These are phyloP conservation scores for Coemansia sp. DNA, from an alignment of 371 early-diverging fungal genomes.

Conservation along the genomic window DNA sequence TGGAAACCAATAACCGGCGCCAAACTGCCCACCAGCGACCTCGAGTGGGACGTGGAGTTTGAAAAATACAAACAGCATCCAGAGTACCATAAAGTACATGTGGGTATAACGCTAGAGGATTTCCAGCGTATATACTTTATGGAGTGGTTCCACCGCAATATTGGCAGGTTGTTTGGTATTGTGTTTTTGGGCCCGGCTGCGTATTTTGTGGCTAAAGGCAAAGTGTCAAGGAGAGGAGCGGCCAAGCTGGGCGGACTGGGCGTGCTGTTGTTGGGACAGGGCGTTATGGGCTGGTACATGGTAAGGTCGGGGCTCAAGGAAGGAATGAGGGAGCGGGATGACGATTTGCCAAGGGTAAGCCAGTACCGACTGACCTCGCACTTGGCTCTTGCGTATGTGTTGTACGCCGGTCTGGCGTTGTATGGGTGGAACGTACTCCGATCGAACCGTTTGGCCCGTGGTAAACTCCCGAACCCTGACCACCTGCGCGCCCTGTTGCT, in stretches of 20 bases:
- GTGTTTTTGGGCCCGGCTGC: conserved; percentile 81
- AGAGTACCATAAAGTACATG: conserved; percentile 92
- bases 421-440: conserved; percentile 76
- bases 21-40: conserved; percentile 81
- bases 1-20: conserved; percentile 95
- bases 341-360: conserved; percentile 87
- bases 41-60: conserved; percentile 91
- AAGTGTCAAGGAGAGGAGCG: conserved; percentile 68
- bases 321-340: conserved; percentile 73
- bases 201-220: conserved; percentile 78
- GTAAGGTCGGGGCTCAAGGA: conserved; percentile 87
- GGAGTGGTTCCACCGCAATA: conserved; percentile 96
- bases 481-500: conserved; percentile 54
- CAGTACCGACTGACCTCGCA: conserved; percentile 94
- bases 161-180: conserved; percentile 90
- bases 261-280: conserved; percentile 83
- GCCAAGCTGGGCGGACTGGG: conserved; percentile 73
- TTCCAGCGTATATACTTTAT: conserved; percentile 95
- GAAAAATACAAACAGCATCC: conserved; percentile 96
- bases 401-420: conserved; percentile 76
- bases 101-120: conserved; percentile 82
- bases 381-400: conserved; percentile 82
- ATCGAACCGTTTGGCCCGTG: conserved; percentile 39
- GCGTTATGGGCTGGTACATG: conserved; percentile 97
- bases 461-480: conserved; percentile 25